Evolutionary conservation across 352 stramenopile genomes (phyloP).

Genomic region (Phytophthora multivora): DNA sequence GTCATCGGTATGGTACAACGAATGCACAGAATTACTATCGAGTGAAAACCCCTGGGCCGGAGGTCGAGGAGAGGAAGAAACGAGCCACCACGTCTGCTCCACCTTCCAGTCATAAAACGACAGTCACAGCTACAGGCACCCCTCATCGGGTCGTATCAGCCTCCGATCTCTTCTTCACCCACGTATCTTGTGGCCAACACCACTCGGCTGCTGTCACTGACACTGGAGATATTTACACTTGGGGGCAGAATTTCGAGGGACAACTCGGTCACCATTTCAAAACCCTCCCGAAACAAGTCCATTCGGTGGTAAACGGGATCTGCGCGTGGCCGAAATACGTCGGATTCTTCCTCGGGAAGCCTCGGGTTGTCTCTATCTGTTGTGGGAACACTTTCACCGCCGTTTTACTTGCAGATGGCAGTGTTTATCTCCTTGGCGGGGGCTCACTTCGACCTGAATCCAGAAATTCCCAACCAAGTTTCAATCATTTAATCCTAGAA

Average conservation of each 20-base stretch:
- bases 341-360: slow-evolving; percentile 48
- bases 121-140: slow-evolving; percentile 20
- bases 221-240: slow-evolving; percentile 89
- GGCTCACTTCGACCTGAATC: slow-evolving; percentile 43
- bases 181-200: slow-evolving; percentile 68
- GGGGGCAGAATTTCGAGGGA: slow-evolving; percentile 87
- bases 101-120: background rate
- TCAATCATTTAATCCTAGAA: slow-evolving; percentile 36
- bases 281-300: slow-evolving; percentile 37
- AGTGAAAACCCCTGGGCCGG: slow-evolving; percentile 18
- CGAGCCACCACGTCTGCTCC: background rate
- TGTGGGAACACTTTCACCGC: slow-evolving; percentile 86
- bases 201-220: slow-evolving; percentile 81
- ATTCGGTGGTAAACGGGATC: slow-evolving; percentile 52
- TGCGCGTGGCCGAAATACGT: slow-evolving; percentile 84
- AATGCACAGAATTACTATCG: slow-evolving; percentile 9
- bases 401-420: slow-evolving; percentile 62
- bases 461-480: slow-evolving; percentile 10
- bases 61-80: slow-evolving; percentile 20
- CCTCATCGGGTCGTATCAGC: slow-evolving; percentile 44
- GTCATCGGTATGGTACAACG: slow-evolving; percentile 28
- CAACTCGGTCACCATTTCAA: slow-evolving; percentile 74
- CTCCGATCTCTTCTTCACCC: slow-evolving; percentile 55
- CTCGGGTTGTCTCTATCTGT: slow-evolving; percentile 47
- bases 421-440: slow-evolving; percentile 82